These are phyloP conservation scores for Lojkania enalia DNA, from an alignment of 2,329 filamentous ascomycete species.

Conservation along the genomic window DNA sequence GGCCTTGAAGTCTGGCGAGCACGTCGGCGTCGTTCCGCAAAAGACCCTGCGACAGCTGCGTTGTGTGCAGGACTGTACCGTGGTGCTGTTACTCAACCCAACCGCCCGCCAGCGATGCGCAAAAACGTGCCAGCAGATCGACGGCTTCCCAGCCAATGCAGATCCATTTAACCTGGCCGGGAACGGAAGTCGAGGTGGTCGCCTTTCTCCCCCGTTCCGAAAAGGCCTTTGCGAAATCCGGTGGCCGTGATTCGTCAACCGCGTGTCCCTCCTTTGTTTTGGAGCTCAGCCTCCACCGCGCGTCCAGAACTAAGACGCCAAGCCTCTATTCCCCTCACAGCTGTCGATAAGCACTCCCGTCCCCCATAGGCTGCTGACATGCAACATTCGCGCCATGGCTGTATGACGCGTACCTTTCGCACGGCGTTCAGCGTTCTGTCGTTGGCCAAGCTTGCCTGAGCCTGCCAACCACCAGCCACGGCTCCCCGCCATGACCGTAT, in stretches of 20 bases:
- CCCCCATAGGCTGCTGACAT: constrained; percentile 17
- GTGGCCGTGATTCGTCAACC: neutral
- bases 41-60: no score
- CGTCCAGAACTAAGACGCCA: constrained; percentile 14
- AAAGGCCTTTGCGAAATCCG: neutral
- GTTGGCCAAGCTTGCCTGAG: constrained; percentile 22
- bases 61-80: no score
- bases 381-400: constrained; percentile 16
- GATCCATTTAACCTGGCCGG: neutral
- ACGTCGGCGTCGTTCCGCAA: no score
- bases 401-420: constrained; percentile 33
- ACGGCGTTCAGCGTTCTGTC: constrained; percentile 8
- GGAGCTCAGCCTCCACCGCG: constrained; percentile 22
- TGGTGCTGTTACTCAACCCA: no score
- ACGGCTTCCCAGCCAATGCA: neutral
- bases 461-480: constrained; percentile 14
- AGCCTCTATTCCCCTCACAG: constrained; percentile 8
- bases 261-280: constrained; percentile 2
- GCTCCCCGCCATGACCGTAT: constrained; percentile 35
- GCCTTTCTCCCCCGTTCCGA: neutral
- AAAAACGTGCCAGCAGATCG: neutral
- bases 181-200: constrained; percentile 1
- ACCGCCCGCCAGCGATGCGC: no score
- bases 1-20: no score
- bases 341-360: constrained; percentile 13